A percentile compares a stretch with the other conserved stretches of the same genome.
These are phyloP conservation scores for Rhypophila decipiens DNA, from an alignment of 495 filamentous ascomycete species.

Conservation along the genomic window DNA sequence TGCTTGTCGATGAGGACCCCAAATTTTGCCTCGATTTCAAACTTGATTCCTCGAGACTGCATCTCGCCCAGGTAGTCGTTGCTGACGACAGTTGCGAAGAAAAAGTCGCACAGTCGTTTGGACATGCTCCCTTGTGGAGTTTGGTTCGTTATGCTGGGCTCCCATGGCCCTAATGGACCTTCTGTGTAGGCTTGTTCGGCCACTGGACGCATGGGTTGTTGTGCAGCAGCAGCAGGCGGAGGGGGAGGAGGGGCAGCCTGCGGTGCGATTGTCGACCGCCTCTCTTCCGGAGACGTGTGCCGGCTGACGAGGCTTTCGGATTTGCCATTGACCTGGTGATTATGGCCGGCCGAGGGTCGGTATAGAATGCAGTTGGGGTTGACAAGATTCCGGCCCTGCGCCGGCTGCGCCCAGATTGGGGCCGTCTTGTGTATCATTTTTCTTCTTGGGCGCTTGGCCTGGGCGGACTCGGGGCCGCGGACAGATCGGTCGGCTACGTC, in stretches of 20 bases:
- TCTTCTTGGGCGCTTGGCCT: constrained; percentile 24
- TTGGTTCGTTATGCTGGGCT: constrained; percentile 60
- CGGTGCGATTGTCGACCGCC: constrained; percentile 23
- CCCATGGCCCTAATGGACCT: constrained; percentile 57
- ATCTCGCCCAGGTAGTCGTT: constrained; percentile 51
- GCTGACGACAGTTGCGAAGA: constrained; percentile 61
- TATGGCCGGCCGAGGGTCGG: constrained; percentile 20
- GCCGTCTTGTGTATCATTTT: constrained; percentile 26
- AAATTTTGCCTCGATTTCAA: constrained; percentile 90
- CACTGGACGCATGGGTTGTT: not conserved
- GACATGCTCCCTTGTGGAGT: constrained; percentile 63
- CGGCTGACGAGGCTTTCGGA: constrained; percentile 35
- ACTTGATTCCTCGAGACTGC: constrained; percentile 51
- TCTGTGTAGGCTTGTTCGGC: constrained; percentile 4
- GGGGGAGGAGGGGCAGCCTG: constrained; percentile 5
- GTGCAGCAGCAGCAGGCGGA: not conserved
- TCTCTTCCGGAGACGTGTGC: constrained; percentile 43
- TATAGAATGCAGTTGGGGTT: constrained; percentile 34
- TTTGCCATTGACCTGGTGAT: constrained; percentile 31
- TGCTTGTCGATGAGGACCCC: constrained; percentile 70
- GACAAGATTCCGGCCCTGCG: constrained; percentile 17
- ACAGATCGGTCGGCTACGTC: constrained; percentile 32
- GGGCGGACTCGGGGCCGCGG: constrained; percentile 11
- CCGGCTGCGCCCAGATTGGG: constrained; percentile 40
- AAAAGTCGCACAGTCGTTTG: constrained; percentile 63